phyloP scores from a whole-genome alignment of 1,284 basidiomycete species.

The Coniferiporia sulphurascens region DNA sequence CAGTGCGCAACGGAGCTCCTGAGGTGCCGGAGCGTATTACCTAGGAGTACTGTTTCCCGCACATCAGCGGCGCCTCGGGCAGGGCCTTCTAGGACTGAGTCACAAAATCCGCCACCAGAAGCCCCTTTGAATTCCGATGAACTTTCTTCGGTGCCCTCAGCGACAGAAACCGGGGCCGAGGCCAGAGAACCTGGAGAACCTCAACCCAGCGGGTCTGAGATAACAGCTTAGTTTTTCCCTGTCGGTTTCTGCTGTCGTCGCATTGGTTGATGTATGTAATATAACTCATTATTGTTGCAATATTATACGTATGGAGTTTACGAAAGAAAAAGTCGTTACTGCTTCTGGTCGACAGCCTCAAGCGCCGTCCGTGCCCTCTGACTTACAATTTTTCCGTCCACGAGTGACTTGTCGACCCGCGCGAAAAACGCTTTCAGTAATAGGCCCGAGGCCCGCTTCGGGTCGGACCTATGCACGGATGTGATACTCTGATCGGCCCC shows the following conservation, averaged over 20 bases:
- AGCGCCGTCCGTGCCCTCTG: conserved; percentile 42
- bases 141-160: not conserved
- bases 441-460: conserved; percentile 39
- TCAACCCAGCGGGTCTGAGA: not conserved
- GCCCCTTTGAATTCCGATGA: not conserved
- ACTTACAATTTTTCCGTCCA: conserved; percentile 54
- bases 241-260: not conserved
- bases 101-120: conserved; percentile 1
- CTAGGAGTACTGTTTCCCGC: conserved; percentile 26
- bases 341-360: conserved; percentile 15
- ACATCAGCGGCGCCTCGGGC: conserved; percentile 3
- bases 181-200: too few relatives aligned
- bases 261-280: conserved; percentile 8
- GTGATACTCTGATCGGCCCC: conserved; percentile 30
- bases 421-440: conserved; percentile 61
- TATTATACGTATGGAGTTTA: not conserved
- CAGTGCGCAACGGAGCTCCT: conserved; percentile 74
- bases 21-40: conserved; percentile 65
- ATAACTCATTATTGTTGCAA: conserved; percentile 1
- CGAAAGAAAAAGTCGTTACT: not conserved
- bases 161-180: not conserved
- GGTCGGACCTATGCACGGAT: conserved; percentile 21
- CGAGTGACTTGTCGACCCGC: conserved; percentile 51
- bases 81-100: not conserved
- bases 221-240: not conserved